phyloP scores from a whole-genome alignment of 306 rosid genomes.

The Rosa rugosa region DNA sequence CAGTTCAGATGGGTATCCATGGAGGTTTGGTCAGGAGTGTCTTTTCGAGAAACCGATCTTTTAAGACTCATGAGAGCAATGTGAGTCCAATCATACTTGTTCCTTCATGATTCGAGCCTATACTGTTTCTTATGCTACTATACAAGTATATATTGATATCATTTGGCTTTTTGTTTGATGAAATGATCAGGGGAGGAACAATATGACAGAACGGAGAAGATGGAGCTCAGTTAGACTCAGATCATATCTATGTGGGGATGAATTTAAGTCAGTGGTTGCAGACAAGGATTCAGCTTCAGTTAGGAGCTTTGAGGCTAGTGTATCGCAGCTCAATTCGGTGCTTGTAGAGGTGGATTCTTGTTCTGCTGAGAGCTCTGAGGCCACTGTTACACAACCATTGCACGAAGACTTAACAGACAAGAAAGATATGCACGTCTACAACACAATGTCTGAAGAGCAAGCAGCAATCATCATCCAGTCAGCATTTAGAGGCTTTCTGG shows the following conservation, averaged over 20 bases:
- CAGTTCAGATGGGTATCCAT: conserved; percentile 68
- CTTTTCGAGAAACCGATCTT: conserved; percentile 60
- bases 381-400: conserved; percentile 51
- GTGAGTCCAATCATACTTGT: conserved; percentile 41
- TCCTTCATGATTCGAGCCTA: background rate
- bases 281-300: conserved; percentile 72
- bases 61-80: conserved; percentile 48
- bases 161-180: conserved; percentile 7
- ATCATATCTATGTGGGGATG: conserved; percentile 88
- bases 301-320: conserved; percentile 54
- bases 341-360: conserved; percentile 65
- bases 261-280: conserved; percentile 66
- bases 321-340: conserved; percentile 49
- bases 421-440: conserved; percentile 33
- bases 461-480: conserved; percentile 78
- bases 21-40: conserved; percentile 76
- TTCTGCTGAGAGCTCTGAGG: conserved; percentile 64
- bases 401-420: conserved; percentile 30
- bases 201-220: conserved; percentile 56
- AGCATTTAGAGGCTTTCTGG: conserved; percentile 73
- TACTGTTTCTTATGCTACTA: background rate
- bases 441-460: conserved; percentile 48
- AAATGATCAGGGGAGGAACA: conserved; percentile 49
- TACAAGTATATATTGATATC: background rate
- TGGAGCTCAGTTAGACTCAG: conserved; percentile 62